These are phyloP conservation scores for Colletotrichum paranaense DNA, from an alignment of 2,329 filamentous ascomycete genomes.

Conservation along the genomic window DNA sequence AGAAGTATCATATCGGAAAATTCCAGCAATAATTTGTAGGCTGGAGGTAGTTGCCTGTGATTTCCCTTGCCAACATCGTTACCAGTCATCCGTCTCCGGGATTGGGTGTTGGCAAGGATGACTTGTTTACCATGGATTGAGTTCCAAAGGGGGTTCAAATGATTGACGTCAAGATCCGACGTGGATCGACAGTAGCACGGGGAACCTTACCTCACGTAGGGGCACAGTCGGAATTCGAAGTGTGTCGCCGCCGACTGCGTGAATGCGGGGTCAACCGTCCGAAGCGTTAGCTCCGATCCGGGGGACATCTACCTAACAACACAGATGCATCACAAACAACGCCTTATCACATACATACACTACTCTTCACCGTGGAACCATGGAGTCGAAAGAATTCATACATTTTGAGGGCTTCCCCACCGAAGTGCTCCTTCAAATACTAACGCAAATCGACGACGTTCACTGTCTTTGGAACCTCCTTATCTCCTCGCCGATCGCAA, in stretches of 20 bases:
- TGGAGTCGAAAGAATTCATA: neutral
- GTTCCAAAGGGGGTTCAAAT: neutral
- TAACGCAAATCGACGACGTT: constrained; percentile 11
- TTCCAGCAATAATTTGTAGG: too few species aligned
- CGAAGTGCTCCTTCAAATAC: constrained; percentile 23
- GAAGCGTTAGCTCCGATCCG: neutral
- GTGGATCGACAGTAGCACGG: constrained; percentile 1
- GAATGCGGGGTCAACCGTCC: constrained; percentile 25
- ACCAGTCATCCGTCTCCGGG: too few species aligned
- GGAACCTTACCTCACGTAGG: constrained; percentile 1
- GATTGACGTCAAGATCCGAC: constrained; percentile 19
- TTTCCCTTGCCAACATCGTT: too few species aligned
- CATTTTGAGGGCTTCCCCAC: constrained; percentile 18
- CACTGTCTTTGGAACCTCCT: constrained; percentile 26
- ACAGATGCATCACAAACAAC: neutral
- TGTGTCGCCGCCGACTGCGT: neutral
- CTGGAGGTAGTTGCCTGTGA: too few species aligned
- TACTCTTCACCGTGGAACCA: neutral
- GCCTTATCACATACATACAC: too few species aligned
- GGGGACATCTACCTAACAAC: neutral
- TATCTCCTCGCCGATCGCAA: constrained; percentile 8
- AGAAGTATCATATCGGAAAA: too few species aligned
- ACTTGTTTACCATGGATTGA: neutral
- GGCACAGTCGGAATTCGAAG: neutral
- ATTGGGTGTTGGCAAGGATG: neutral